Evolutionary conservation across 2,329 filamentous ascomycete genomes (phyloP).

Genomic region (Aspergillus sergii): DNA sequence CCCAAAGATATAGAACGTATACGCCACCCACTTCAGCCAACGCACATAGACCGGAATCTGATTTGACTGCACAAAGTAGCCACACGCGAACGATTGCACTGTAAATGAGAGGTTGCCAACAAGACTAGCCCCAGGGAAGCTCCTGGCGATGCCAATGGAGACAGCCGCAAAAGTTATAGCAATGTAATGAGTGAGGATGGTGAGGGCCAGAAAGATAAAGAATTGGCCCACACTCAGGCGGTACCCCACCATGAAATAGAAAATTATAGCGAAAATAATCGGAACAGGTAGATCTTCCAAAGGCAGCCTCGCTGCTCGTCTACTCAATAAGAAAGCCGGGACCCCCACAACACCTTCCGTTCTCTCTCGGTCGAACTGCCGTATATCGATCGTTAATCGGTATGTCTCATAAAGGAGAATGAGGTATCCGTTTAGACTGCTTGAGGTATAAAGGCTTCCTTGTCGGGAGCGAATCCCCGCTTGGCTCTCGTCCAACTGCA

Average conservation of each 20-base stretch:
- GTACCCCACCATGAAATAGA: conserved; percentile 79
- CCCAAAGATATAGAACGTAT: conserved; percentile 64
- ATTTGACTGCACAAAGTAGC: conserved; percentile 74
- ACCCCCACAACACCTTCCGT: conserved; percentile 73
- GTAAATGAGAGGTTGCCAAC: conserved; percentile 75
- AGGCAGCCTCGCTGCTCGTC: conserved; percentile 67
- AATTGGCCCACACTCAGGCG: conserved; percentile 65
- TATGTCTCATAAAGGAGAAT: conserved; percentile 77
- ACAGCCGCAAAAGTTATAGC: conserved; percentile 71
- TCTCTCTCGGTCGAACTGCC: conserved; percentile 73
- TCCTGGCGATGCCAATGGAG: conserved; percentile 65
- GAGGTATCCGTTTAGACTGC: conserved; percentile 74
- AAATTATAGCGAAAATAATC: conserved; percentile 69
- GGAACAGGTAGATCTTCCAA: conserved; percentile 75
- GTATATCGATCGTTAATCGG: conserved; percentile 72
- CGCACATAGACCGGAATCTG: conserved; percentile 76
- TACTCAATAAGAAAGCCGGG: conserved; percentile 69
- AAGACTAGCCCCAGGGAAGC: conserved; percentile 71
- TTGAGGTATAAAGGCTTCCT: conserved; percentile 71
- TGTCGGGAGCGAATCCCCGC: conserved; percentile 73
- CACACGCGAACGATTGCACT: conserved; percentile 72
- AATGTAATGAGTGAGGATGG: conserved; percentile 72
- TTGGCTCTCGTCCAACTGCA: conserved; percentile 64
- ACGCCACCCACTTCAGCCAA: conserved; percentile 65
- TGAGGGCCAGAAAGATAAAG: conserved; percentile 71